Percentiles rank a stretch among this genome's conserved stretches.
Conservation (phyloP, 2,329 filamentous ascomycete species). For the Samsoniella hepiali region DNA sequence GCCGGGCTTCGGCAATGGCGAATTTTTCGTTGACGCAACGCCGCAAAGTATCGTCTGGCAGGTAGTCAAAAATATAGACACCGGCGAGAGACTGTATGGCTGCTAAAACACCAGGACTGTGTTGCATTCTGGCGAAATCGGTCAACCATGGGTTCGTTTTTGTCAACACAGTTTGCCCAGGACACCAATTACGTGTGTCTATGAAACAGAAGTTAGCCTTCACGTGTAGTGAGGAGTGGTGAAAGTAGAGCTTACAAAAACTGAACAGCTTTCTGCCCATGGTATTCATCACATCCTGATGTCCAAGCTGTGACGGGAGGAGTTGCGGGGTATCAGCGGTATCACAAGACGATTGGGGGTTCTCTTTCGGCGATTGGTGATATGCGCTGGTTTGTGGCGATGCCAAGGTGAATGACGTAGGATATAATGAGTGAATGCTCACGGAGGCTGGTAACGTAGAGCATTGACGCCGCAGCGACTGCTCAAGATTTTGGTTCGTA, state of each 20-base stretch:
- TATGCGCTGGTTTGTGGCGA: not conserved
- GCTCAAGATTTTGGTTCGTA: not conserved
- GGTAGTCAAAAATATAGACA: conserved; percentile 41
- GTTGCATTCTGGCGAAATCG: conserved; percentile 39
- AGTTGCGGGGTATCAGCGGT: not conserved
- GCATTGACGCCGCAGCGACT: not conserved
- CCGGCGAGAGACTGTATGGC: too few relatives aligned
- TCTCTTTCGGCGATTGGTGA: not conserved
- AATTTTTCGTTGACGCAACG: conserved; percentile 35
- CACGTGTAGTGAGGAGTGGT: not conserved
- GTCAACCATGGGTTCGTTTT: conserved; percentile 41
- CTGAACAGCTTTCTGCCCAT: too few relatives aligned
- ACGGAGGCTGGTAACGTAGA: not conserved
- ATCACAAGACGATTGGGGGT: not conserved
- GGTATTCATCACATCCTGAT: not conserved
- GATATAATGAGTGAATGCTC: not conserved
- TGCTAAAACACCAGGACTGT: conserved; percentile 32
- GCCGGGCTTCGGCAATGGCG: too few relatives aligned
- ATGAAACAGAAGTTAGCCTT: conserved; percentile 12
- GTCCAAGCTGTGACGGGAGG: not conserved
- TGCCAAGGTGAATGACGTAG: not conserved
- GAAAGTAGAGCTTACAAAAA: not conserved
- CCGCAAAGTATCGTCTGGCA: conserved; percentile 31
- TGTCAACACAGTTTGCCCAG: conserved; percentile 37
- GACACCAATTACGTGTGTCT: conserved; percentile 41